phyloP scores from a whole-genome alignment of 2,329 filamentous ascomycete genomes.

The Colletotrichum limetticola region DNA sequence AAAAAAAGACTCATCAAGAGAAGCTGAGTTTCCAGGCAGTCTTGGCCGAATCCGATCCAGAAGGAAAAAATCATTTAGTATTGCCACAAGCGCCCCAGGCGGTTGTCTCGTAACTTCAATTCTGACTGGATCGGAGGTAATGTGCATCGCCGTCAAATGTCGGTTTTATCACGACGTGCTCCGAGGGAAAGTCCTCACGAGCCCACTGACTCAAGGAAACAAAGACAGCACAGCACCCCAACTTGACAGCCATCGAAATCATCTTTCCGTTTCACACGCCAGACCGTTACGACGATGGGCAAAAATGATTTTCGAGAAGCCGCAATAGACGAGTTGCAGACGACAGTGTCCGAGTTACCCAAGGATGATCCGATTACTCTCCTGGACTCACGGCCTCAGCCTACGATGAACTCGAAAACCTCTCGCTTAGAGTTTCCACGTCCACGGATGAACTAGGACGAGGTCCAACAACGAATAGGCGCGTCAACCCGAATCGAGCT shows the following conservation, averaged over 20 bases:
- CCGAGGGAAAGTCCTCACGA: conserved; percentile 26
- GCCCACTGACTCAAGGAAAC: conserved; percentile 9
- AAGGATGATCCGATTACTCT: neutral
- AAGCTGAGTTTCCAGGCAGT: conserved; percentile 1
- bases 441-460: neutral
- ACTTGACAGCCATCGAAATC: neutral
- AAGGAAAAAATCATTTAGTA: neutral
- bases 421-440: neutral
- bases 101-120: neutral
- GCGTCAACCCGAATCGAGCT: neutral
- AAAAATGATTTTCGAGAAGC: neutral
- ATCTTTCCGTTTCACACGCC: neutral
- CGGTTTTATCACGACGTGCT: conserved; percentile 16
- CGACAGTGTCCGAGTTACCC: neutral
- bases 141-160: conserved; percentile 4
- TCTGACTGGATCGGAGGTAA: conserved; percentile 26
- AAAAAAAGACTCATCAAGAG: neutral
- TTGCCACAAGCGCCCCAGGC: conserved; percentile 15
- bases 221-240: neutral
- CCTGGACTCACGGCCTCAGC: neutral
- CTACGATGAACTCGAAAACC: neutral
- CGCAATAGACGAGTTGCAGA: neutral
- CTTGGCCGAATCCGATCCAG: neutral
- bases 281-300: neutral
- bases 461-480: neutral